A percentile compares a stretch with the other conserved stretches of the same genome.
These are phyloP conservation scores for Blastobotrys capitulatus DNA, from an alignment of 1,139 yeast species.

Conservation along the genomic window DNA sequence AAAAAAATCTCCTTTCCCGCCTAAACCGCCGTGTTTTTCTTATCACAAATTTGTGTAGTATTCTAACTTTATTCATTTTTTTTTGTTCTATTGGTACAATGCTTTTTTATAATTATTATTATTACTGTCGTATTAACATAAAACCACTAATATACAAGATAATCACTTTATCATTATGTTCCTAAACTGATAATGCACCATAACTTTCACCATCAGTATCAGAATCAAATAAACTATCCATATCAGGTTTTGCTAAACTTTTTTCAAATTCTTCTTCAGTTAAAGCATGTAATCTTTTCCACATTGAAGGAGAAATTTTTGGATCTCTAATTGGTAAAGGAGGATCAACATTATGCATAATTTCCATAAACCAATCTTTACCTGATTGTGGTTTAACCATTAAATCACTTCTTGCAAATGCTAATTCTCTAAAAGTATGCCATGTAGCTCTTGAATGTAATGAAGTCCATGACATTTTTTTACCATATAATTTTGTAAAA, in stretches of 20 bases:
- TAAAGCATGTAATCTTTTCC: conserved; percentile 7
- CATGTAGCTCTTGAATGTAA: not conserved
- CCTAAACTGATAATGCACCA: not conserved
- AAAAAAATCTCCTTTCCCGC: too few relatives aligned
- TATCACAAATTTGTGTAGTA: too few relatives aligned
- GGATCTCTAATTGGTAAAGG: conserved; percentile 6
- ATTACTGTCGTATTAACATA: too few relatives aligned
- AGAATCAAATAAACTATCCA: not conserved
- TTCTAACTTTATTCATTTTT: too few relatives aligned
- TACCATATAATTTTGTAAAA: conserved; percentile 1
- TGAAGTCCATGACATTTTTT: not conserved
- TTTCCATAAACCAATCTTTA: conserved; percentile 3
- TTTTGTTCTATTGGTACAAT: too few relatives aligned
- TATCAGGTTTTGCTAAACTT: conserved; percentile 1
- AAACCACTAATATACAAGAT: too few relatives aligned
- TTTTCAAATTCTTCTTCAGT: conserved; percentile 3
- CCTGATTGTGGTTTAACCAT: conserved; percentile 2
- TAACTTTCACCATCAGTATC: not conserved
- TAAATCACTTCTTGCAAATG: conserved; percentile 4
- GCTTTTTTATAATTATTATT: too few relatives aligned
- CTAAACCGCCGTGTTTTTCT: too few relatives aligned
- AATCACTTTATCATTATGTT: too few relatives aligned
- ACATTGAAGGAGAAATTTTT: conserved; percentile 1
- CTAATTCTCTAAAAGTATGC: conserved; percentile 3
- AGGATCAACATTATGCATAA: conserved; percentile 5